These are phyloP conservation scores for Aspergillus baeticus DNA, from an alignment of 495 filamentous ascomycete genomes.

Conservation along the genomic window DNA sequence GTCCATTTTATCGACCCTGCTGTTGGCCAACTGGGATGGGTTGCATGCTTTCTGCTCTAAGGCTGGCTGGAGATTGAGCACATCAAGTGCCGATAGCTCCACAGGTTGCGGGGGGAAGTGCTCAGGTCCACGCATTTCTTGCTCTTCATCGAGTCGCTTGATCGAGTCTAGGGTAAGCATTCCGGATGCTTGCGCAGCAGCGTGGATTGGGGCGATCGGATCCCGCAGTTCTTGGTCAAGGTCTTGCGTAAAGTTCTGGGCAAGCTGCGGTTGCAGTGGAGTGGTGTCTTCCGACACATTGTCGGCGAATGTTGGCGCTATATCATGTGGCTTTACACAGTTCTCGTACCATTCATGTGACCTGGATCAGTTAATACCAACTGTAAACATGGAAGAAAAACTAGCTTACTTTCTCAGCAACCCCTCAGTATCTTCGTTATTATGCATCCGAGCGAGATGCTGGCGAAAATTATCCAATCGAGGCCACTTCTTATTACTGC, in stretches of 20 bases:
- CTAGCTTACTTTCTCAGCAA: conserved; percentile 55
- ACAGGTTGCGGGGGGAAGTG: neutral
- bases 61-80: conserved; percentile 13
- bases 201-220: conserved; percentile 3
- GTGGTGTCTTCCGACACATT: conserved; percentile 11
- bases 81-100: conserved; percentile 12
- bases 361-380: conserved; percentile 21
- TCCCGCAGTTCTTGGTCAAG: conserved; percentile 4
- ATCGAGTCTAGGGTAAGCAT: conserved; percentile 4
- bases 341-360: conserved; percentile 43
- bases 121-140: conserved; percentile 3
- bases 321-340: conserved; percentile 18
- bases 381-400: neutral
- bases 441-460: conserved; percentile 80
- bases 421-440: conserved; percentile 48
- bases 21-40: conserved; percentile 3
- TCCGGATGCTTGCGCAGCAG: conserved; percentile 1
- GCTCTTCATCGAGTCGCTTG: conserved; percentile 21
- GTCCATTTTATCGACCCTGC: conserved; percentile 20
- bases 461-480: conserved; percentile 89
- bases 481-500: conserved; percentile 77
- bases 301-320: conserved; percentile 7
- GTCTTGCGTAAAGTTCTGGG: neutral
- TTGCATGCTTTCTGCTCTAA: conserved; percentile 7
- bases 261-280: neutral